Percentiles rank a stretch among this genome's conserved stretches.
phyloP scores from a whole-genome alignment of 306 rosid species.

The Oxytropis ochrocephala region DNA sequence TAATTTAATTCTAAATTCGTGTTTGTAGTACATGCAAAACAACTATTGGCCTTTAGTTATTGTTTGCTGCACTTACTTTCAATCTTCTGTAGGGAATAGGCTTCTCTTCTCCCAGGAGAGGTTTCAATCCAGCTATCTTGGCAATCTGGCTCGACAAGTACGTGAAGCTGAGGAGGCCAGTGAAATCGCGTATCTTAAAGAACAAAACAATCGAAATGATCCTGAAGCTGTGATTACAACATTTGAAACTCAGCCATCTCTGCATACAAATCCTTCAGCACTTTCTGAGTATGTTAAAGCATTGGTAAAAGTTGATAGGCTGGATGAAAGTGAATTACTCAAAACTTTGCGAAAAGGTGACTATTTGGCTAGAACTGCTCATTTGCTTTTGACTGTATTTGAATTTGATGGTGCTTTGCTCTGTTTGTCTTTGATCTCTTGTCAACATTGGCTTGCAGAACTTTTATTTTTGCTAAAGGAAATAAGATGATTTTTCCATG shows the following conservation, averaged over 20 bases:
- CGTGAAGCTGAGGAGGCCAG: slow-evolving; percentile 72
- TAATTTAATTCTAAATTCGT: neutral
- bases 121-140: slow-evolving; percentile 68
- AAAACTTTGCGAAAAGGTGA: slow-evolving; percentile 73
- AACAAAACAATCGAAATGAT: slow-evolving; percentile 64
- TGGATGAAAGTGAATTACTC: slow-evolving; percentile 77
- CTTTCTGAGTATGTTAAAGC: slow-evolving; percentile 82
- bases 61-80: neutral
- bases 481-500: neutral
- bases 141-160: slow-evolving; percentile 60
- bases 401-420: neutral
- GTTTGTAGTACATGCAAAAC: neutral
- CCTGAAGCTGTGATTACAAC: slow-evolving; percentile 78
- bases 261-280: slow-evolving; percentile 62
- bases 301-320: slow-evolving; percentile 67
- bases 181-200: slow-evolving; percentile 73
- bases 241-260: slow-evolving; percentile 80
- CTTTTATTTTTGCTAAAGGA: slow-evolving; percentile 5
- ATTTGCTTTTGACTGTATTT: neutral
- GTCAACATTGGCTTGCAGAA: neutral
- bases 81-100: slow-evolving; percentile 44
- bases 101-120: slow-evolving; percentile 43
- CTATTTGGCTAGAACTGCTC: slow-evolving; percentile 19
- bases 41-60: neutral
- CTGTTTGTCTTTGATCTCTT: neutral